Conservation (phyloP, 2,329 filamentous ascomycete genomes). For the Fusarium sp. region DNA sequence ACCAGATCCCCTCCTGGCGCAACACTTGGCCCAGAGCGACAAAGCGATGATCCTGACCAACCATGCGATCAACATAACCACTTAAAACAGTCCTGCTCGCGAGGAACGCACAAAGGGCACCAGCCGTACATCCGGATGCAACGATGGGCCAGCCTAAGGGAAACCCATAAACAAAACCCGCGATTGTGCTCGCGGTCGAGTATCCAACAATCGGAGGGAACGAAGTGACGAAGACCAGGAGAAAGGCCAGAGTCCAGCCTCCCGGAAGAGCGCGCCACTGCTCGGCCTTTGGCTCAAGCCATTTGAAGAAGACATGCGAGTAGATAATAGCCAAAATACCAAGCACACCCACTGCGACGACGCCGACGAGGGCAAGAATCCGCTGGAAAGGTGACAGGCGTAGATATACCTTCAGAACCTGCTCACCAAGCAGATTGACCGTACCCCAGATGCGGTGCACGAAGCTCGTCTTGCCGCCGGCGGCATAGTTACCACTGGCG, state of each 20-base stretch:
- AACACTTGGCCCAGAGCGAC: slow-evolving; percentile 87
- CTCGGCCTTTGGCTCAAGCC: slow-evolving; percentile 76
- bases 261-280: slow-evolving; percentile 78
- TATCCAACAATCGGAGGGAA: slow-evolving; percentile 92
- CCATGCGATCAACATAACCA: slow-evolving; percentile 79
- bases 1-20: slow-evolving; percentile 87
- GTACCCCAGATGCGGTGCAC: slow-evolving; percentile 47
- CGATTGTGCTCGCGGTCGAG: slow-evolving; percentile 71
- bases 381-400: slow-evolving; percentile 70
- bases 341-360: slow-evolving; percentile 62
- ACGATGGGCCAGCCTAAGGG: slow-evolving; percentile 82
- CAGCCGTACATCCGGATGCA: slow-evolving; percentile 78
- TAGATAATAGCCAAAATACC: slow-evolving; percentile 78
- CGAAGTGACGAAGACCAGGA: slow-evolving; percentile 76
- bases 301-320: slow-evolving; percentile 81
- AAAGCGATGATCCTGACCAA: slow-evolving; percentile 86
- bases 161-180: slow-evolving; percentile 66
- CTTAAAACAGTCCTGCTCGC: slow-evolving; percentile 82
- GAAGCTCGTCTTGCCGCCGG: slow-evolving; percentile 38
- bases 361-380: slow-evolving; percentile 62
- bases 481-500: slow-evolving; percentile 16
- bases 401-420: slow-evolving; percentile 60
- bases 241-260: slow-evolving; percentile 81
- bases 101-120: slow-evolving; percentile 82
- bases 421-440: slow-evolving; percentile 55